Conservation (phyloP, 495 filamentous ascomycete species). For the Aspergillus funiculosus region DNA sequence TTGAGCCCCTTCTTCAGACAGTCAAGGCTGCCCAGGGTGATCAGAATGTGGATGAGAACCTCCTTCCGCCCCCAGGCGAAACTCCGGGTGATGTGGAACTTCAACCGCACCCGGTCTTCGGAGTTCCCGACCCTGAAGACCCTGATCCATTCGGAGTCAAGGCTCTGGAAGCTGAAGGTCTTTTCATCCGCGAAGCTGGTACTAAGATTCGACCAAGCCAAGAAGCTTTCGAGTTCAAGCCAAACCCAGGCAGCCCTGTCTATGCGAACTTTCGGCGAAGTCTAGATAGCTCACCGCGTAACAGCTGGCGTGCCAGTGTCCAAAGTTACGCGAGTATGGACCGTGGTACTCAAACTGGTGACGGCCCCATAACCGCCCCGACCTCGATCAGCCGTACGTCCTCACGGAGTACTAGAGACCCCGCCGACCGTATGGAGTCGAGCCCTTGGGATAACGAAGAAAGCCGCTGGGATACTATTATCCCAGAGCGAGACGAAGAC, state of each 20-base stretch:
- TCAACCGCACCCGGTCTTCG: slow-evolving; percentile 51
- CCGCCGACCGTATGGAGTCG: slow-evolving; percentile 34
- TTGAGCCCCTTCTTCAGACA: slow-evolving; percentile 65
- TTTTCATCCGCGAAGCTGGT: slow-evolving; percentile 83
- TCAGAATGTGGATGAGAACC: slow-evolving; percentile 56
- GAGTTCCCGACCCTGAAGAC: slow-evolving; percentile 65
- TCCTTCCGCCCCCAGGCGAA: slow-evolving; percentile 51
- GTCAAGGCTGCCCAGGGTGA: slow-evolving; percentile 83
- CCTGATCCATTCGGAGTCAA: slow-evolving; percentile 87
- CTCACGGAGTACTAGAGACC: slow-evolving; percentile 41
- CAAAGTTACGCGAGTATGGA: slow-evolving; percentile 53
- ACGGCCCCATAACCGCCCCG: slow-evolving; percentile 42
- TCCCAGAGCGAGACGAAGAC: slow-evolving; percentile 31
- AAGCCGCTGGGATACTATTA: slow-evolving; percentile 30
- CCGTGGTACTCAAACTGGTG: slow-evolving; percentile 54
- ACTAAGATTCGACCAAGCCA: slow-evolving; percentile 59
- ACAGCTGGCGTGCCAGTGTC: slow-evolving; percentile 62
- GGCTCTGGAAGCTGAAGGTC: slow-evolving; percentile 74
- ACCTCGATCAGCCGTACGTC: slow-evolving; percentile 40
- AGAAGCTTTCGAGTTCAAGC: slow-evolving; percentile 75
- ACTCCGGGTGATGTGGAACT: slow-evolving; percentile 70
- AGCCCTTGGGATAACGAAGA: slow-evolving; percentile 25
- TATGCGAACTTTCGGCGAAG: slow-evolving; percentile 65
- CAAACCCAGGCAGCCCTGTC: slow-evolving; percentile 70
- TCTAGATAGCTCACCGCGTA: slow-evolving; percentile 51